Conservation (phyloP, 768 basidiomycete species). For the Cubamyces lactineus region DNA sequence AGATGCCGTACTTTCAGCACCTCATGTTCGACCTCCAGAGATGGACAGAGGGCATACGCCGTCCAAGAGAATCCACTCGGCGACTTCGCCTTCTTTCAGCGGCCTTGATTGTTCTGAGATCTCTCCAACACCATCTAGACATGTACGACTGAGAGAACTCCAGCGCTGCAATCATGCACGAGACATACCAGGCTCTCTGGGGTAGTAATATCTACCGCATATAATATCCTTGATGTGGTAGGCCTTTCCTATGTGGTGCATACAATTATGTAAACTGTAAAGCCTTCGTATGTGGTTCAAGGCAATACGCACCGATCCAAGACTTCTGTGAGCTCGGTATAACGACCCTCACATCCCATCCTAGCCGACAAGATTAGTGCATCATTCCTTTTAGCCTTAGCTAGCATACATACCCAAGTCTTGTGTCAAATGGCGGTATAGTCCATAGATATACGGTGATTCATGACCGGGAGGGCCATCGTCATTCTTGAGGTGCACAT, state of each 20-base stretch:
- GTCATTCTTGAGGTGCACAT: conserved; percentile 59
- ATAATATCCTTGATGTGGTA: conserved; percentile 78
- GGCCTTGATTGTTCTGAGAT: conserved; percentile 61
- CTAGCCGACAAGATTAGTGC: conserved; percentile 38
- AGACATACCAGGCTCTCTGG: conserved; percentile 53
- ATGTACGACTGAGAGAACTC: not conserved
- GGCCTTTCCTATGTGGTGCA: conserved; percentile 61
- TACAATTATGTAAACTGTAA: not conserved
- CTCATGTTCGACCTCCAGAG: too few species aligned
- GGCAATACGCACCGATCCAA: conserved; percentile 70
- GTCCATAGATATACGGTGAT: conserved; percentile 76
- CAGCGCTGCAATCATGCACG: not conserved
- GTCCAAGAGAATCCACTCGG: conserved; percentile 91
- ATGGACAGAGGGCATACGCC: conserved; percentile 52
- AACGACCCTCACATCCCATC: conserved; percentile 81
- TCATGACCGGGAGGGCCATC: conserved; percentile 78
- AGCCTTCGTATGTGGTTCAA: too few species aligned
- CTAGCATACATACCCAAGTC: conserved; percentile 52
- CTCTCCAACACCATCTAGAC: conserved; percentile 68
- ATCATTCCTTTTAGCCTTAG: not conserved
- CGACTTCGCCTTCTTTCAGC: conserved; percentile 74
- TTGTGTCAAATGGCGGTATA: conserved; percentile 63
- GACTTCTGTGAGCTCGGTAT: conserved; percentile 82
- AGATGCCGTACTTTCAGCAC: not conserved
- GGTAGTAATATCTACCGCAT: conserved; percentile 77